Evolutionary conservation across 2,329 filamentous ascomycete genomes (phyloP).

Genomic region (Calonectria pseudoturangicola): DNA sequence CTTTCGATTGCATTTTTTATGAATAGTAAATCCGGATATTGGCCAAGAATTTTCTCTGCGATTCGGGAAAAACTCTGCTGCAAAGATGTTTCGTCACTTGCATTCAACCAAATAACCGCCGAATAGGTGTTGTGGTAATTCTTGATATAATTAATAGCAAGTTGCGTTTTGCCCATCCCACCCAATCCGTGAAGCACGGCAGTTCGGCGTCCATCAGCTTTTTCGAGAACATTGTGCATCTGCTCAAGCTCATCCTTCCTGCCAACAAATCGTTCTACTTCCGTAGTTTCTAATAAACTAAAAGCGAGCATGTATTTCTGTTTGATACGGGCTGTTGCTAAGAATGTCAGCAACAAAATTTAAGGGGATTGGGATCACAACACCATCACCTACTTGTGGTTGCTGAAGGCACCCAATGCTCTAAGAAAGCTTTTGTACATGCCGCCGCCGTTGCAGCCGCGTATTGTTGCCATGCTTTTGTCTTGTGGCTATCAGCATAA

Average conservation of each 20-base stretch:
- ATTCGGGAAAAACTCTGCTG: slow-evolving; percentile 39
- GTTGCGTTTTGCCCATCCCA: slow-evolving; percentile 68
- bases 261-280: slow-evolving; percentile 1
- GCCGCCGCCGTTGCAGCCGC: slow-evolving; percentile 17
- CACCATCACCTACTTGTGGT: background rate
- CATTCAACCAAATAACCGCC: slow-evolving; percentile 66
- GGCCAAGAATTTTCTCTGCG: slow-evolving; percentile 11
- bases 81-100: slow-evolving; percentile 59
- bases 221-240: background rate
- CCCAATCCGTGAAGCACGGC: slow-evolving; percentile 61
- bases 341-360: background rate
- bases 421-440: slow-evolving; percentile 27
- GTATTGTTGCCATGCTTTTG: slow-evolving; percentile 29
- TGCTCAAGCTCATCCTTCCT: slow-evolving; percentile 14
- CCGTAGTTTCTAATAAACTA: background rate
- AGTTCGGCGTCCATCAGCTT: slow-evolving; percentile 1
- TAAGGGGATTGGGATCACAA: background rate
- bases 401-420: slow-evolving; percentile 24
- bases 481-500: slow-evolving; percentile 45
- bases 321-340: background rate
- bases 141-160: slow-evolving; percentile 61
- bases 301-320: background rate
- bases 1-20: background rate
- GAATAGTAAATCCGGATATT: background rate
- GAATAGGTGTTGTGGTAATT: slow-evolving; percentile 59